Evolutionary conservation across 495 filamentous ascomycete genomes (phyloP).

Genomic region (Pyrenula aspistea): DNA sequence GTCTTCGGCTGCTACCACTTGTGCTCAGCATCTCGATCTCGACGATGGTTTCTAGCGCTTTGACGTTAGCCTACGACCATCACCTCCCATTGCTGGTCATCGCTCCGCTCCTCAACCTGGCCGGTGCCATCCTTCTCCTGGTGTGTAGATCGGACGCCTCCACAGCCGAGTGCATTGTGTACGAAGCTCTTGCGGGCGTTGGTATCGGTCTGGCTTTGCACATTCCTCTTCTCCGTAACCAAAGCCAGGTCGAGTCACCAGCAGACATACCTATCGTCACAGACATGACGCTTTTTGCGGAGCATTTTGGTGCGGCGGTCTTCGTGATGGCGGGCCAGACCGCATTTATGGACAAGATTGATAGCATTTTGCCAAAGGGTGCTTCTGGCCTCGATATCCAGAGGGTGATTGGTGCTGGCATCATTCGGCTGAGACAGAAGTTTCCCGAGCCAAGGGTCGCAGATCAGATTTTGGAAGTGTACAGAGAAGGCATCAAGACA

Average conservation of each 20-base stretch:
- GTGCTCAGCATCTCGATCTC: not conserved
- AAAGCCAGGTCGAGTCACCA: not conserved
- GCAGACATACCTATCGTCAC: not conserved
- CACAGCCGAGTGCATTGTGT: conserved; percentile 47
- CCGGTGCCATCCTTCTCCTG: conserved; percentile 51
- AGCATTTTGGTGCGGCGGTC: conserved; percentile 26
- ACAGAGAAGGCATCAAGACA: not conserved
- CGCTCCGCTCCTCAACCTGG: conserved; percentile 31
- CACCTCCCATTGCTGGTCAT: not conserved
- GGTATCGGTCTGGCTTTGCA: conserved; percentile 4
- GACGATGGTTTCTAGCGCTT: not conserved
- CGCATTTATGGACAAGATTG: conserved; percentile 26
- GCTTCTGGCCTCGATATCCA: conserved; percentile 26
- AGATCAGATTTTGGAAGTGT: not conserved
- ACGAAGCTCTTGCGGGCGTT: conserved; percentile 44
- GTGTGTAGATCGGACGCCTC: conserved; percentile 36
- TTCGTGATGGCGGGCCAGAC: conserved; percentile 27
- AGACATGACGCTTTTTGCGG: not conserved
- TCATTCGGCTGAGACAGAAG: conserved; percentile 28
- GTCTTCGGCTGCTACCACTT: not conserved
- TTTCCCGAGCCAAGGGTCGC: conserved; percentile 12
- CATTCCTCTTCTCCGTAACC: not conserved
- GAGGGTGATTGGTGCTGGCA: conserved; percentile 29
- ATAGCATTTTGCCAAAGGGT: conserved; percentile 12
- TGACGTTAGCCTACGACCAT: not conserved